Percentiles rank a stretch among this genome's conserved stretches.
phyloP scores from a whole-genome alignment of 768 basidiomycete species.

The Mycena amicta region DNA sequence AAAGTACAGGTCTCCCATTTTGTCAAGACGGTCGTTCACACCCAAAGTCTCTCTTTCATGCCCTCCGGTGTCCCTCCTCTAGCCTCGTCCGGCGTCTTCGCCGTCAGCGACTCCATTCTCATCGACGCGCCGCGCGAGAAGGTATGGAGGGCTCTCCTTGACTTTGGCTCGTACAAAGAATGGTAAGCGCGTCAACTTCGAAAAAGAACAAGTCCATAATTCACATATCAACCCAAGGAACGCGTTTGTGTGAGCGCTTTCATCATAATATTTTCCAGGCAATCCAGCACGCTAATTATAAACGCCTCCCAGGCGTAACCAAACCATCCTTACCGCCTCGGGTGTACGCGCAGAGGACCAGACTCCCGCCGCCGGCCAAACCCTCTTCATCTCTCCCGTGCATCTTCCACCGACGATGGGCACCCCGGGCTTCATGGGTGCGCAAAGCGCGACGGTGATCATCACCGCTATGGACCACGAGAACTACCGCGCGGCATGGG shows the following conservation, averaged over 20 bases:
- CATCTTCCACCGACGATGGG: constrained; percentile 65
- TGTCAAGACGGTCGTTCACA: too few relatives aligned
- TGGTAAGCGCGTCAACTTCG: constrained; percentile 49
- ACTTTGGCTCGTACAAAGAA: constrained; percentile 62
- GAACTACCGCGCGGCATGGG: constrained; percentile 62
- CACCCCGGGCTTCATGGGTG: constrained; percentile 40
- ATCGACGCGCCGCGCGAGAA: constrained; percentile 65
- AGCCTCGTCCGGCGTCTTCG: constrained; percentile 47
- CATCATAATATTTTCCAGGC: neutral
- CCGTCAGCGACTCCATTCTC: constrained; percentile 43
- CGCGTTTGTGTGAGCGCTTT: constrained; percentile 57
- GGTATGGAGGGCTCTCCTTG: constrained; percentile 63
- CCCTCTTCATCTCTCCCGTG: constrained; percentile 50
- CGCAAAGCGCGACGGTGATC: constrained; percentile 41
- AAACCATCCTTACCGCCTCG: constrained; percentile 44
- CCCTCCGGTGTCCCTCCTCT: constrained; percentile 39
- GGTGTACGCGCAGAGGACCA: constrained; percentile 48
- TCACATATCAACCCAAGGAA: too few relatives aligned
- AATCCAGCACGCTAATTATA: too few relatives aligned
- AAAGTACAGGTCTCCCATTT: too few relatives aligned
- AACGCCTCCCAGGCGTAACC: constrained; percentile 46
- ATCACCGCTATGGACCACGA: constrained; percentile 57
- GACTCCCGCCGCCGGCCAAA: constrained; percentile 49
- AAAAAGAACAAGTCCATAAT: too few relatives aligned
- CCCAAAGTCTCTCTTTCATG: too few relatives aligned